Base-by-base conservation (phyloP, 345 rosid species). In the Anastatica hierochuntica region DNA sequence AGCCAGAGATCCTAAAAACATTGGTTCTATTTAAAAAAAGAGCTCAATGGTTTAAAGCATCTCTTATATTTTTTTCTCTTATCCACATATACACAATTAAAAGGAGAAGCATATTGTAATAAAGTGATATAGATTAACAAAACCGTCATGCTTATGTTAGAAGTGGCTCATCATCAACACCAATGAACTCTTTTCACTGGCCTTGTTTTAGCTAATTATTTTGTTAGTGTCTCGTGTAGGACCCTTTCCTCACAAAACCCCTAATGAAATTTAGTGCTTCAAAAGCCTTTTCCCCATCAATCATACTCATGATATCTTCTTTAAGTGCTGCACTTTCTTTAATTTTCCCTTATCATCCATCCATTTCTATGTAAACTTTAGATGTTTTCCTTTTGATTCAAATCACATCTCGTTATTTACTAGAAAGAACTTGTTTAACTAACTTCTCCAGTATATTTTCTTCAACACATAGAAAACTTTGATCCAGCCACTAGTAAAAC, bases 81-180 rank as follows among this genome's bases (percentile, higher is more conserved):
- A 2, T 21, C 24, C 43, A n/a, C n/a, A n/a, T 14, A 48, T 19
- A 49, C 23, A 38, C 26, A 20, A 15, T 38, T 0, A 18, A 19
- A 31, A 12, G 10, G 6, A 19, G 21, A 62, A 43, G 7, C 27
- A 23, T 46, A 16, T n/a, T n/a, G n/a, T 15, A 41, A 49, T 42
- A 62, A 51, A 42, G 20, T 34, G n/a, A 21, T 21, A 2, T 2
- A 21, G 24, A 5, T 36, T 43, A 37, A 45, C 8, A n/a, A 66
- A 58, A 37, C 60, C 66, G 72, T 67, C 72, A 67, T 53, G 72
- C 72, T 67, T 67, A 67, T 59, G 72, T 23, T 53, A 59, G 50
- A 46, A 53, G 19, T 24, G 58, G 63, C 69, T 64, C 69, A 64
- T 64, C 69, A 64, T 64, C 68, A 64, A 46, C 18, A 39, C 49